Evolutionary conservation across 225 moss, liverwort and hornwort genomes (phyloP).

Genomic region (Neckera pumila): DNA sequence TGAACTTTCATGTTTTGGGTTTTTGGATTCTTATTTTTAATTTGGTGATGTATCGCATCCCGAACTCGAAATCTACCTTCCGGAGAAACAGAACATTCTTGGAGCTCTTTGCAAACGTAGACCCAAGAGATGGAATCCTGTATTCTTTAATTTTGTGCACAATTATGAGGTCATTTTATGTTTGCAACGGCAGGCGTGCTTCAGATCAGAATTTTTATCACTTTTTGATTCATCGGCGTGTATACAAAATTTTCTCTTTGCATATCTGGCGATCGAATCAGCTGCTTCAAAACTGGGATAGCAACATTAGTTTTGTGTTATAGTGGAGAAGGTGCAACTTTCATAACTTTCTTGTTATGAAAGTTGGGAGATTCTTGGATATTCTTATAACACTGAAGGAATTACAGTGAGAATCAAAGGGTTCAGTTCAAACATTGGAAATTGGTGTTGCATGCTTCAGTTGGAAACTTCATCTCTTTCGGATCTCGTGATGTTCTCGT

Average conservation of each 20-base stretch:
- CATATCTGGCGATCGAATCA: background rate
- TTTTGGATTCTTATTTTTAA: background rate
- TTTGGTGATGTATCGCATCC: background rate
- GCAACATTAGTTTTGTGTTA: too few relatives aligned
- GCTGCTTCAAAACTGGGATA: background rate
- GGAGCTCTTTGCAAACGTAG: too few relatives aligned
- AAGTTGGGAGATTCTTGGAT: background rate
- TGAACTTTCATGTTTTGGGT: background rate
- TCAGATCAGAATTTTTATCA: background rate
- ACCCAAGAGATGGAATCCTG: background rate
- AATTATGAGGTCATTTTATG: background rate
- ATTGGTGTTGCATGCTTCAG: background rate
- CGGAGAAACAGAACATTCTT: background rate
- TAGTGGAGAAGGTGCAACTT: background rate
- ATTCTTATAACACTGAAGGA: background rate
- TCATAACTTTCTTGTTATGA: background rate
- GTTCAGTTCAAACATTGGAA: background rate
- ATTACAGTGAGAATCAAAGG: background rate
- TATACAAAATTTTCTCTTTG: background rate
- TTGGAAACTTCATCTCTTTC: background rate
- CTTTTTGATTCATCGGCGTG: background rate
- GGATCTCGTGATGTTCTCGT: background rate
- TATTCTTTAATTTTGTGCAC: background rate
- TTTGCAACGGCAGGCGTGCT: background rate
- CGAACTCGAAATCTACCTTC: background rate